Percentiles rank a stretch among this genome's conserved stretches.
These are phyloP conservation scores for Populus ilicifolia DNA, from an alignment of 345 rosid species.

Conservation along the genomic window DNA sequence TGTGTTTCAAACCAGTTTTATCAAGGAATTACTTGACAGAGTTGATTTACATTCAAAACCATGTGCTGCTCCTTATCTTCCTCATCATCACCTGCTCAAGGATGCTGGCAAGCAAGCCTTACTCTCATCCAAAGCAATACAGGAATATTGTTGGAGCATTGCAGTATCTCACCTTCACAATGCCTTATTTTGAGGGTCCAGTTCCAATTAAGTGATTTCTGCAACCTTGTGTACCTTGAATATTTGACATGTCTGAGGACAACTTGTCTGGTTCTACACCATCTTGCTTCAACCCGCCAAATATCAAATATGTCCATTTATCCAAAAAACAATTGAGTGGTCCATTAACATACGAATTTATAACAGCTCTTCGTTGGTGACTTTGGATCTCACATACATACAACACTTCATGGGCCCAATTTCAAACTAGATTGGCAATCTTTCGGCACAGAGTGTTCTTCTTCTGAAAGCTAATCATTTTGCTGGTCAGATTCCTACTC, in stretches of 20 bases:
- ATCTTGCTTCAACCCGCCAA: neutral
- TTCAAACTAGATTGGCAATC: conserved; percentile 9
- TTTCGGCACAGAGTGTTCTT: conserved; percentile 6
- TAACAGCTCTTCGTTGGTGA: no score
- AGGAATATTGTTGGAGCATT: no score
- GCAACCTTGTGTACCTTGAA: neutral
- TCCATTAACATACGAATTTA: neutral
- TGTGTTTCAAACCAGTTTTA: no score
- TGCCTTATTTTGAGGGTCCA: no score
- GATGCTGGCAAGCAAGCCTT: no score
- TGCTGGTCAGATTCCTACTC: conserved; percentile 7
- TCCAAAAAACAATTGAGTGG: conserved; percentile 1
- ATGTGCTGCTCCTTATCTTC: no score
- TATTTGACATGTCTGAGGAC: neutral
- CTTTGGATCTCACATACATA: conserved; percentile 15
- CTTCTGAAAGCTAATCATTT: conserved; percentile 17
- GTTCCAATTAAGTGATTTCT: no score
- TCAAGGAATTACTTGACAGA: no score
- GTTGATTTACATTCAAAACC: no score
- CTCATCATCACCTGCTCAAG: no score
- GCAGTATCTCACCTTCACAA: no score
- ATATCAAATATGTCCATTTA: neutral
- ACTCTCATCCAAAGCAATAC: no score
- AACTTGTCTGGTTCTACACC: neutral
- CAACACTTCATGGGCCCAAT: neutral